Percentiles rank a stretch among this genome's conserved stretches.
phyloP scores from a whole-genome alignment of 768 basidiomycete genomes.

The Suillus bovinus region DNA sequence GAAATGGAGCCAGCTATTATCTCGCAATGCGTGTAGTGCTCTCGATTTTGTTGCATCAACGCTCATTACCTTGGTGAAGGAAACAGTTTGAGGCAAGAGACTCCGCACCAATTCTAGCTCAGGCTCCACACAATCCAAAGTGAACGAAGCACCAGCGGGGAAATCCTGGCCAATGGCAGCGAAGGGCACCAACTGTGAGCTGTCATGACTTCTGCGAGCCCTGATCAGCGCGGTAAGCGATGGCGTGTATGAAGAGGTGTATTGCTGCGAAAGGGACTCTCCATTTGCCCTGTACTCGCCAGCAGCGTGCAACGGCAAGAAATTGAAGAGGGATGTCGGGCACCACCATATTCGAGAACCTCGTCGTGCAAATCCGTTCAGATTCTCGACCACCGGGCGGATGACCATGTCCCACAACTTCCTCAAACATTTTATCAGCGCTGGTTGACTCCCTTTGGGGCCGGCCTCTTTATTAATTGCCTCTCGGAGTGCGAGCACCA shows the following conservation, averaged over 20 bases:
- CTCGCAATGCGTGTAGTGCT: neutral
- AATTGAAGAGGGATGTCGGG: too few relatives aligned
- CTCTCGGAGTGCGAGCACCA: too few relatives aligned
- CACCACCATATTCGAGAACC: too few relatives aligned
- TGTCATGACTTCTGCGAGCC: constrained; percentile 8
- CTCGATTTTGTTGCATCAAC: neutral
- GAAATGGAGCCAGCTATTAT: constrained; percentile 19
- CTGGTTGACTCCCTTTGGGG: too few relatives aligned
- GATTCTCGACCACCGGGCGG: too few relatives aligned
- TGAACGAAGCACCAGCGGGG: neutral
- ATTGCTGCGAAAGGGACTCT: neutral
- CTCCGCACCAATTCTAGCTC: neutral
- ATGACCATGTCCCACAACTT: too few relatives aligned
- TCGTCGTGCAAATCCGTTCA: too few relatives aligned
- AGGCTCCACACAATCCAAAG: neutral
- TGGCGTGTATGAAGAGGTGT: constrained; percentile 15
- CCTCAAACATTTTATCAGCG: too few relatives aligned
- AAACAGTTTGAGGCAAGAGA: neutral
- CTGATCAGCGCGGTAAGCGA: constrained; percentile 7
- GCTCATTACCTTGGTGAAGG: constrained; percentile 1
- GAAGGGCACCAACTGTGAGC: neutral
- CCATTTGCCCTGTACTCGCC: too few relatives aligned
- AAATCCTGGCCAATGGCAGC: constrained; percentile 8
- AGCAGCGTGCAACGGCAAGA: too few relatives aligned
- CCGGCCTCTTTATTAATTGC: too few relatives aligned